Conservation (phyloP, 2,329 filamentous ascomycete genomes). For the Cryphonectria nitschkei region DNA sequence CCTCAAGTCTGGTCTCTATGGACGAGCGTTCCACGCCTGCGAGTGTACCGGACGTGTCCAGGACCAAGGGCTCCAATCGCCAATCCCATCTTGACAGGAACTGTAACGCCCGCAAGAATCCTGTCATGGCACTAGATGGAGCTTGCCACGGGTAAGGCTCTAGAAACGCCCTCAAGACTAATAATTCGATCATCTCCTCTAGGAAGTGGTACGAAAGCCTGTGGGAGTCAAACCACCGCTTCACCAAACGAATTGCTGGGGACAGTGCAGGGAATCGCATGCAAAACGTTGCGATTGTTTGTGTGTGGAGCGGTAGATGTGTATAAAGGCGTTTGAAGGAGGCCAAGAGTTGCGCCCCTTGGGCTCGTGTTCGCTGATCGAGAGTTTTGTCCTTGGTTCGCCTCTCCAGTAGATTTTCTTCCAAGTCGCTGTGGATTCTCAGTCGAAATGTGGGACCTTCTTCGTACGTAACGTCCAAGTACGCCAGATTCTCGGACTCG, state of each 20-base stretch:
- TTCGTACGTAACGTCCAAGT: constrained; percentile 78
- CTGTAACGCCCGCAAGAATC: constrained; percentile 78
- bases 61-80: constrained; percentile 78
- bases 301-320: constrained; percentile 76
- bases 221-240: constrained; percentile 87
- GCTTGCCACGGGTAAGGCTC: constrained; percentile 78
- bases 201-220: constrained; percentile 76
- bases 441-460: constrained; percentile 77
- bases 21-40: constrained; percentile 61
- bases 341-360: constrained; percentile 70
- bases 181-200: constrained; percentile 82
- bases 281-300: constrained; percentile 78
- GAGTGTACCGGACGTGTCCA: constrained; percentile 74
- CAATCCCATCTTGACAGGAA: constrained; percentile 91
- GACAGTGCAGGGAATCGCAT: constrained; percentile 81
- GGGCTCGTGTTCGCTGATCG: constrained; percentile 67
- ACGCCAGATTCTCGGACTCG: constrained; percentile 75
- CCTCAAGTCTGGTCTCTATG: constrained; percentile 74
- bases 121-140: constrained; percentile 77
- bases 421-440: constrained; percentile 86
- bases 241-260: constrained; percentile 79
- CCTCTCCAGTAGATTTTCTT: constrained; percentile 79
- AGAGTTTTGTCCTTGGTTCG: constrained; percentile 74
- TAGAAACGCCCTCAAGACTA: constrained; percentile 78
- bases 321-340: constrained; percentile 72